phyloP scores from a whole-genome alignment of 495 filamentous ascomycete genomes.

The Xylaria bambusicola region DNA sequence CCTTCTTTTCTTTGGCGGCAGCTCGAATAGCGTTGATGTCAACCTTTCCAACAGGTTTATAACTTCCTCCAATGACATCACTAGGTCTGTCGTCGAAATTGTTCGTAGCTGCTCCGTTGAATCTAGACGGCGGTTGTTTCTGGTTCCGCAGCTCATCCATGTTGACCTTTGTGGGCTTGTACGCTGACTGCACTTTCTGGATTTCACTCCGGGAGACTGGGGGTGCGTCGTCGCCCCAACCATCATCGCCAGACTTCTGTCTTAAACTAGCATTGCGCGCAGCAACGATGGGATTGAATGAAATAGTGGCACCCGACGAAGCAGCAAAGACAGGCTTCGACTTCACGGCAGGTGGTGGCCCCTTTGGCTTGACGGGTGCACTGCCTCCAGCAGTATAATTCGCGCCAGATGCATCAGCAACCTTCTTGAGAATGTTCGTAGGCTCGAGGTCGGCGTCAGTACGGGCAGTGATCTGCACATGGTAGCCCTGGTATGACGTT shows the following conservation, averaged over 20 bases:
- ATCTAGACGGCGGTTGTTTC: conserved; percentile 62
- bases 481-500: conserved; percentile 63
- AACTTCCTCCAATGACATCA: conserved; percentile 83
- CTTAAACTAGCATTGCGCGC: conserved; percentile 47
- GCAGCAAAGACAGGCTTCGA: conserved; percentile 89
- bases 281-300: conserved; percentile 64
- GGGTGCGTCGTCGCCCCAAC: conserved; percentile 95
- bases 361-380: conserved; percentile 49
- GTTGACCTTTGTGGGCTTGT: conserved; percentile 92
- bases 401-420: conserved; percentile 92
- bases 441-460: conserved; percentile 85
- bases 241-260: conserved; percentile 63
- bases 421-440: conserved; percentile 85
- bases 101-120: conserved; percentile 40
- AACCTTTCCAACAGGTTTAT: conserved; percentile 94
- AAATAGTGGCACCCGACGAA: conserved; percentile 61
- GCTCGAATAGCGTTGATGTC: conserved; percentile 87
- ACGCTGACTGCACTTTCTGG: conserved; percentile 91
- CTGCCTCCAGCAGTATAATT: conserved; percentile 76
- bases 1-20: conserved; percentile 68
- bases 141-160: conserved; percentile 73
- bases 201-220: conserved; percentile 80
- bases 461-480: conserved; percentile 94
- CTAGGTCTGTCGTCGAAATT: conserved; percentile 38
- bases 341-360: conserved; percentile 68